These are phyloP conservation scores for Nakazawaea laoshanensis DNA, from an alignment of 805 yeast genomes.

Conservation along the genomic window DNA sequence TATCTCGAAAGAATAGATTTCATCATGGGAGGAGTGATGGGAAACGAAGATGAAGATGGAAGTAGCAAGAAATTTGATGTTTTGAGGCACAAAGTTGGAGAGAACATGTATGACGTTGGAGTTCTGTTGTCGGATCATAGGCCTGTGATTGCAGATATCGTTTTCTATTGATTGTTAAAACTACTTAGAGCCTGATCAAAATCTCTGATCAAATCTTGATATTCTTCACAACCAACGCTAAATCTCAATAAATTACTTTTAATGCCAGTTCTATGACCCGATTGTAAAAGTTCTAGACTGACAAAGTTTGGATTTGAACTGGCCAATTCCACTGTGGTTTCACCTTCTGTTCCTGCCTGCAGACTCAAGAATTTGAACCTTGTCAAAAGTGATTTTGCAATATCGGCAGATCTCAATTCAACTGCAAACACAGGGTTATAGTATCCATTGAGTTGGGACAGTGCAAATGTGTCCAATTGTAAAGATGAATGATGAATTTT, in stretches of 20 bases:
- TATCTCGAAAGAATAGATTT: slow-evolving; percentile 30
- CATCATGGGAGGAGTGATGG: slow-evolving; percentile 21
- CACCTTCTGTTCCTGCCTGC: slow-evolving; percentile 40
- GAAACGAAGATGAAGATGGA: slow-evolving; percentile 7
- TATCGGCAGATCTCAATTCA: slow-evolving; percentile 23
- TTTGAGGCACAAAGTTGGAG: slow-evolving; percentile 22
- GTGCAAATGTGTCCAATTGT: slow-evolving; percentile 30
- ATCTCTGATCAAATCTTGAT: slow-evolving; percentile 41
- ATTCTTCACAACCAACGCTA: slow-evolving; percentile 47
- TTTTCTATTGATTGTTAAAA: slow-evolving; percentile 15
- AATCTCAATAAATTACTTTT: slow-evolving; percentile 29
- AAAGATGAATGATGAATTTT: slow-evolving; percentile 38
- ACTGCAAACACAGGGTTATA: slow-evolving; percentile 42
- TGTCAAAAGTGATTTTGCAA: slow-evolving; percentile 32
- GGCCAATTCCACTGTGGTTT: slow-evolving; percentile 42
- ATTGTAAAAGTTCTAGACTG: slow-evolving; percentile 9
- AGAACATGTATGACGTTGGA: slow-evolving; percentile 26
- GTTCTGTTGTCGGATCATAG: slow-evolving; percentile 37
- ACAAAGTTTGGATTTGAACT: slow-evolving; percentile 23
- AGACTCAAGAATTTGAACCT: slow-evolving; percentile 40
- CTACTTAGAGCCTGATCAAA: slow-evolving; percentile 29
- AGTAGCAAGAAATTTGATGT: slow-evolving; percentile 15
- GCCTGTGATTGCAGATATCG: slow-evolving; percentile 29
- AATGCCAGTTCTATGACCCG: slow-evolving; percentile 12
- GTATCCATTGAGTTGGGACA: slow-evolving; percentile 31